Conservation (phyloP, 1,284 basidiomycete genomes). For the Laetiporus sulphureus region DNA sequence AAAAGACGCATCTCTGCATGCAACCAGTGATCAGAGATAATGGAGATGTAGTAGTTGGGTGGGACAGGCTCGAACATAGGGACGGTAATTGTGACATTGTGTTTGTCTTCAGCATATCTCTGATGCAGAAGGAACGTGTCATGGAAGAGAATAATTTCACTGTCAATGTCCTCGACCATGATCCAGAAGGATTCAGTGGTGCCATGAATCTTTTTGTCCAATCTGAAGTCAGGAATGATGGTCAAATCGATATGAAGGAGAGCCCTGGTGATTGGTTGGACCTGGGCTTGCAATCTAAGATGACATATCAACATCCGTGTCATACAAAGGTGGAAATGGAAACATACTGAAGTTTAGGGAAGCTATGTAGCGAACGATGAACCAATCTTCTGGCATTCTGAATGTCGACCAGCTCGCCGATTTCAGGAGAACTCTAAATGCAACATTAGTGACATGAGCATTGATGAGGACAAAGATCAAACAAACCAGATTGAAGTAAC, state of each 20-base stretch:
- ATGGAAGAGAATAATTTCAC: slow-evolving; percentile 92
- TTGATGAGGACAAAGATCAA: neutral
- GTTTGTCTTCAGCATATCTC: slow-evolving; percentile 89
- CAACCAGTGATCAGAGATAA: slow-evolving; percentile 94
- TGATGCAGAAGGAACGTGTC: slow-evolving; percentile 90
- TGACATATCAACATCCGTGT: neutral
- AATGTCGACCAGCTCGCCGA: slow-evolving; percentile 92
- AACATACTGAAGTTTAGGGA: slow-evolving; percentile 88
- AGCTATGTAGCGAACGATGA: slow-evolving; percentile 92
- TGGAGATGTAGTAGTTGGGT: slow-evolving; percentile 95
- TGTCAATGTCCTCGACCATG: slow-evolving; percentile 94
- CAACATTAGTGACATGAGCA: neutral
- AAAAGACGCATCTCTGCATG: slow-evolving; percentile 93
- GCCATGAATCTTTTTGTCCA: slow-evolving; percentile 95
- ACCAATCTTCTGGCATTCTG: slow-evolving; percentile 89
- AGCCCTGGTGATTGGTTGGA: slow-evolving; percentile 88
- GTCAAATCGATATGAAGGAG: slow-evolving; percentile 85
- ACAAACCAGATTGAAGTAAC: slow-evolving; percentile 84
- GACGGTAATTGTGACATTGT: slow-evolving; percentile 90
- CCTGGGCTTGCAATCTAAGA: slow-evolving; percentile 82
- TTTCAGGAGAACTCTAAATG: slow-evolving; percentile 63
- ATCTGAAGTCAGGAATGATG: slow-evolving; percentile 93
- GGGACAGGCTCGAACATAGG: slow-evolving; percentile 97
- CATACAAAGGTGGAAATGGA: neutral
- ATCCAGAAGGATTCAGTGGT: slow-evolving; percentile 87